Conservation (phyloP, 2,329 filamentous ascomycete species). For the Ophiostoma triangulosporum region DNA sequence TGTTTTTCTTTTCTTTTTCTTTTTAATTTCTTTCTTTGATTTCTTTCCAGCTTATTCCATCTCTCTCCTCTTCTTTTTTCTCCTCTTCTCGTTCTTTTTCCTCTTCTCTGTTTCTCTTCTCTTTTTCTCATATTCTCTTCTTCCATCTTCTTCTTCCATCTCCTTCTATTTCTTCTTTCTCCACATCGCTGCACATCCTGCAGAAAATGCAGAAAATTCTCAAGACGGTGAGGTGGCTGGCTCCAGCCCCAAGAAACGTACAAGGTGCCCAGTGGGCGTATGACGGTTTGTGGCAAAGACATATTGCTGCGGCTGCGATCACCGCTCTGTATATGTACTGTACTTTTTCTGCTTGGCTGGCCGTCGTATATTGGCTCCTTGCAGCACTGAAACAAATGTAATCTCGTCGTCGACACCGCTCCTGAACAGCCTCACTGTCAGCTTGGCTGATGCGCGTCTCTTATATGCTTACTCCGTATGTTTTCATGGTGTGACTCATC, state of each 20-base stretch:
- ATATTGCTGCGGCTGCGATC: not conserved
- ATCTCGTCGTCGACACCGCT: too few relatives aligned
- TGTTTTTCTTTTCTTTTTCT: not conserved
- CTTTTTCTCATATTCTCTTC: not conserved
- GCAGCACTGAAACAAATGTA: too few relatives aligned
- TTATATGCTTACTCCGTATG: too few relatives aligned
- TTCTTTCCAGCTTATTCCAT: not conserved
- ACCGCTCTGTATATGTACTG: too few relatives aligned
- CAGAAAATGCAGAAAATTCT: not conserved
- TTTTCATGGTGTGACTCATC: too few relatives aligned
- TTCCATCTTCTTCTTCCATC: not conserved
- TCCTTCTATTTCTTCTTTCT: not conserved
- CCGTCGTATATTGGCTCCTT: too few relatives aligned
- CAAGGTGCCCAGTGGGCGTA: not conserved
- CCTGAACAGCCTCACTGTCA: too few relatives aligned
- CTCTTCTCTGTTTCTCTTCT: not conserved
- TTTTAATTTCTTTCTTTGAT: not conserved
- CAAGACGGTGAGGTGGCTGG: not conserved
- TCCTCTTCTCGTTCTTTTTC: not conserved
- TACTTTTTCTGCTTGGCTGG: not conserved
- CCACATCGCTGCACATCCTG: not conserved
- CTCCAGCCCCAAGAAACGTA: not conserved
- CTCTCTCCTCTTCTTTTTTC: not conserved
- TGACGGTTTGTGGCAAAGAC: not conserved
- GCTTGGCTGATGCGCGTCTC: too few relatives aligned